Base-by-base conservation (phyloP, 2,329 filamentous ascomycete species). In the Aspergillus latus region DNA sequence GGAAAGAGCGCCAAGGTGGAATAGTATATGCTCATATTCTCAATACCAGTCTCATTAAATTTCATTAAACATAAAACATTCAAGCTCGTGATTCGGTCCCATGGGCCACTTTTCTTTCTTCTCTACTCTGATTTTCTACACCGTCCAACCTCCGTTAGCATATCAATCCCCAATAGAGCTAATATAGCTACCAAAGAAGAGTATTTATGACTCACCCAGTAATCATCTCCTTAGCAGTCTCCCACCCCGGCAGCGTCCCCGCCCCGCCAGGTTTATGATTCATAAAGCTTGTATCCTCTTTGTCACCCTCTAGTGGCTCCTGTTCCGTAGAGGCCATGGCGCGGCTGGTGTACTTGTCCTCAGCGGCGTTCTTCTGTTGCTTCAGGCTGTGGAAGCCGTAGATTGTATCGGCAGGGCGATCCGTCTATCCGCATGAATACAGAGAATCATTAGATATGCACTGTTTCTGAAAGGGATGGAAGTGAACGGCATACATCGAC, bases 1-100 rank as follows among this genome's bases (percentile, higher is more conserved):
- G 70, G 70, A 10, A 78, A 78, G 58, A 57, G 45, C 7, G 66
- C 67, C n/a, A 78, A 77, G 63, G 64, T 72, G 30, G 74, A 78
- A 50, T 76, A 51, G 34, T 21, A 42, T 3, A 13, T 11, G 13
- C 13, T 13, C 13, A 5, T 5, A 5, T 9, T 37, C 10, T 37
- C 2, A 11, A n/a, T n/a, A 16, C 11, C 49, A 15, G 9, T n/a
- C 39, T 39, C 36, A 50, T 37, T 39, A 51, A 21, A 21, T 21
- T 15, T 32, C 28, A 57, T 57, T 53, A 32, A 54, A 34, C 37
- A 32, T 40, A 16, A 36, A 37, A 3, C 28, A 53, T 32, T n/a
- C 10, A 21, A 28, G 8, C n/a, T 37, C 34, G 7, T 37, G 9
- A 42, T 47, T 47, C 29, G 13, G 4, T 21, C 34, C 10, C 21